A percentile compares a stretch with the other conserved stretches of the same genome.
phyloP scores from a whole-genome alignment of 352 stramenopile genomes.

The Bremia lactucae region DNA sequence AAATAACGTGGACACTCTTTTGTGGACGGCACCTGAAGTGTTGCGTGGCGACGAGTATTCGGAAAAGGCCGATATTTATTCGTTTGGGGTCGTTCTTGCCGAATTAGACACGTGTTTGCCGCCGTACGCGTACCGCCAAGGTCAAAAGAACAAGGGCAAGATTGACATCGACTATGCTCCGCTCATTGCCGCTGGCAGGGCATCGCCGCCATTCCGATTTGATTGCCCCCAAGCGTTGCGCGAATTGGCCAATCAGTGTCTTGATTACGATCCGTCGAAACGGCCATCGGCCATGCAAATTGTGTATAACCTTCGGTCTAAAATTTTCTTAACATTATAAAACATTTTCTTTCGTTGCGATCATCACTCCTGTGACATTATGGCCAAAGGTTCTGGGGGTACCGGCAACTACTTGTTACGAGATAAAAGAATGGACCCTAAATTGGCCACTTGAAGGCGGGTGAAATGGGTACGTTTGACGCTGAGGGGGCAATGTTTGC shows the following conservation, averaged over 20 bases:
- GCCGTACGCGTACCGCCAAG: slow-evolving; percentile 31
- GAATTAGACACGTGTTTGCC: slow-evolving; percentile 55
- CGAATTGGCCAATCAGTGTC: slow-evolving; percentile 25
- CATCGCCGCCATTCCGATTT: slow-evolving; percentile 25
- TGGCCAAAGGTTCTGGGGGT: no score
- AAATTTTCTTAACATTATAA: slow-evolving; percentile 29
- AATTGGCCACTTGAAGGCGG: no score
- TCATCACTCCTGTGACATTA: neutral
- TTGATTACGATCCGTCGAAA: slow-evolving; percentile 30
- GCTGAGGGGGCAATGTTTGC: no score
- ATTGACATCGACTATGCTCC: slow-evolving; percentile 30
- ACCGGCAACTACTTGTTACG: no score
- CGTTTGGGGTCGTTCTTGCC: slow-evolving; percentile 50
- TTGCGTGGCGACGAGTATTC: slow-evolving; percentile 47
- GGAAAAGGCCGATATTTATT: slow-evolving; percentile 60
- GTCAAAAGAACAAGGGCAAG: slow-evolving; percentile 26
- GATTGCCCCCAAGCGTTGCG: slow-evolving; percentile 28
- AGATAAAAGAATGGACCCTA: no score
- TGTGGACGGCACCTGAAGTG: slow-evolving; percentile 40
- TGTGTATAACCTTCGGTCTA: slow-evolving; percentile 34
- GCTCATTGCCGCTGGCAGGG: slow-evolving; percentile 22
- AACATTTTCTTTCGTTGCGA: neutral
- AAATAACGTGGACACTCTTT: slow-evolving; percentile 27
- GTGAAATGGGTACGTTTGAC: no score
- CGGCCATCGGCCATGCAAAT: slow-evolving; percentile 34